Conservation (phyloP, 805 yeast species). For the Metschnikowia hibisci region DNA sequence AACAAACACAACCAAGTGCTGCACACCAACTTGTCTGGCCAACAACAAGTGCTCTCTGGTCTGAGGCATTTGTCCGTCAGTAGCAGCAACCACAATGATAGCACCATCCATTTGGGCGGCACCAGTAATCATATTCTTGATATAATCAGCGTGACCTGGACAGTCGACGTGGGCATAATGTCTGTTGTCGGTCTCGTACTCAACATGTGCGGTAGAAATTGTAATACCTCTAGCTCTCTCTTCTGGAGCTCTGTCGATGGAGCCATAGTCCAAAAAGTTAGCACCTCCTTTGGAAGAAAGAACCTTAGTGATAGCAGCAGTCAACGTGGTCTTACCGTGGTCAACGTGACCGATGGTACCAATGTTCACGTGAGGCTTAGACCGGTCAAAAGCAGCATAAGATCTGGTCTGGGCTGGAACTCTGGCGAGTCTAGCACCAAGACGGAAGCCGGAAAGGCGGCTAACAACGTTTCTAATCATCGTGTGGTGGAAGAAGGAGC, state of each 20-base stretch:
- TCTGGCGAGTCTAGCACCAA: slow-evolving; percentile 21
- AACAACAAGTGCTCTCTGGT: slow-evolving; percentile 97
- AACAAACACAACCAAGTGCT: slow-evolving; percentile 93
- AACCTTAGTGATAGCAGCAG: slow-evolving; percentile 98
- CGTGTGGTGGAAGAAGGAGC: slow-evolving; percentile 3
- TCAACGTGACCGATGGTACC: slow-evolving; percentile 99
- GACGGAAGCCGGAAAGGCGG: slow-evolving; percentile 24
- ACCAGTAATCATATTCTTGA: slow-evolving; percentile 98
- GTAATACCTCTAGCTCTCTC: slow-evolving; percentile 99
- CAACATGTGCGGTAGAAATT: slow-evolving; percentile 96
- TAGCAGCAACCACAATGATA: slow-evolving; percentile 97
- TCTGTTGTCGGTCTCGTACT: slow-evolving; percentile 90
- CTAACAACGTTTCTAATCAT: slow-evolving; percentile 31
- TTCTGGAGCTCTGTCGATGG: slow-evolving; percentile 97
- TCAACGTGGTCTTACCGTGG: slow-evolving; percentile 97
- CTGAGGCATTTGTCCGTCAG: slow-evolving; percentile 99
- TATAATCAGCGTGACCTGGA: slow-evolving; percentile 98
- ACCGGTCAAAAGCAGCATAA: slow-evolving; percentile 82
- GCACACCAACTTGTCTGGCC: slow-evolving; percentile 99
- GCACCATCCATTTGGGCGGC: slow-evolving; percentile 99
- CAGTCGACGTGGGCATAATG: slow-evolving; percentile 98
- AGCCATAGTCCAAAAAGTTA: slow-evolving; percentile 81
- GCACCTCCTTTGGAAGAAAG: slow-evolving; percentile 89
- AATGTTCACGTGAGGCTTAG: slow-evolving; percentile 93
- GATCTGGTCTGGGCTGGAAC: slow-evolving; percentile 30